A percentile compares a stretch with the other conserved stretches of the same genome.
Evolutionary conservation across 2,329 filamentous ascomycete genomes (phyloP).

Genomic region (Penicillium paneum): DNA sequence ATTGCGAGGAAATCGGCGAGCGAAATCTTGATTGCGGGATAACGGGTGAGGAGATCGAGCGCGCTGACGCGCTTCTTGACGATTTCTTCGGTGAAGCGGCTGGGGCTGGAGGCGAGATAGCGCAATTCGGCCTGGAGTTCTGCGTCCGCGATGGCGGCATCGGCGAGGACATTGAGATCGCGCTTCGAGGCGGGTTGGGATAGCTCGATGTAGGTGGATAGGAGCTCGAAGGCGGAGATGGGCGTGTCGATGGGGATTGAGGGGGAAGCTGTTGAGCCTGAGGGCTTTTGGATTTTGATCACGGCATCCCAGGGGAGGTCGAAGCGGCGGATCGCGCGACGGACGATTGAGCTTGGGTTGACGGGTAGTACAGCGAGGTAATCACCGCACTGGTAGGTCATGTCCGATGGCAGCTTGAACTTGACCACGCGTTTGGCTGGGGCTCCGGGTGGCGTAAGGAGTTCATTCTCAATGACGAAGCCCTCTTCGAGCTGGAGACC

Average conservation of each 20-base stretch:
- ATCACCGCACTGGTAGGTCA: constrained; percentile 69
- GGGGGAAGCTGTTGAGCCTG: constrained; percentile 37
- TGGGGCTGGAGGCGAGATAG: constrained; percentile 30
- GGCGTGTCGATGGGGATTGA: constrained; percentile 54
- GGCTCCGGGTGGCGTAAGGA: constrained; percentile 51
- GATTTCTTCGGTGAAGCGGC: constrained; percentile 48
- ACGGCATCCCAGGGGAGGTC: constrained; percentile 66
- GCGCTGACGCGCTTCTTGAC: constrained; percentile 53
- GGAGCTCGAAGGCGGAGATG: constrained; percentile 60
- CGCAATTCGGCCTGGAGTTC: constrained; percentile 43
- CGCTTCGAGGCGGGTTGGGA: constrained; percentile 69
- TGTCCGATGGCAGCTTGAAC: constrained; percentile 63
- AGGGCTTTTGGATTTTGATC: constrained; percentile 57
- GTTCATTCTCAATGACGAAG: constrained; percentile 53
- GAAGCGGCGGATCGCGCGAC: constrained; percentile 62
- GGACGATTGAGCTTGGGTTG: constrained; percentile 62
- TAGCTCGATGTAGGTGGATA: constrained; percentile 70
- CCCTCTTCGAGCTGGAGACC: constrained; percentile 64
- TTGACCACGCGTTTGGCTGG: constrained; percentile 63
- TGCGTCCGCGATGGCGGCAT: constrained; percentile 51
- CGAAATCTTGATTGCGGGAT: constrained; percentile 57
- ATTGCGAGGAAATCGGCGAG: constrained; percentile 67
- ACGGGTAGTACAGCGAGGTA: constrained; percentile 72
- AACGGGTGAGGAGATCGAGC: constrained; percentile 67
- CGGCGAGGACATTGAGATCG: constrained; percentile 47